These are phyloP conservation scores for Penicillium sp. DNA, from an alignment of 2,329 filamentous ascomycete genomes.

Conservation along the genomic window DNA sequence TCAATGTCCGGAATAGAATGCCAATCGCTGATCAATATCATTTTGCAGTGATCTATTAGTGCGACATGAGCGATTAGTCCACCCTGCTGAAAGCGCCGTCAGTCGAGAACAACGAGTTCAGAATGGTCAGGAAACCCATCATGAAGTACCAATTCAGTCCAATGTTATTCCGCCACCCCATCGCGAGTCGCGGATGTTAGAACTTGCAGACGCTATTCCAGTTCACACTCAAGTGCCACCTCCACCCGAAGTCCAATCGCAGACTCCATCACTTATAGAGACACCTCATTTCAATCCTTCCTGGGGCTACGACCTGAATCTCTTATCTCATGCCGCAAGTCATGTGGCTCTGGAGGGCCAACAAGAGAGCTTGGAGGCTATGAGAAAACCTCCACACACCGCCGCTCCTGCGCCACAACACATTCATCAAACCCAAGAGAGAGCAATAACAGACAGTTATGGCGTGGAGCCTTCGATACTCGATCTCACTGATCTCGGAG, in stretches of 20 bases:
- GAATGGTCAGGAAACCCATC: conserved; percentile 26
- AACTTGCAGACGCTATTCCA: conserved; percentile 44
- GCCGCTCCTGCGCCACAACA: conserved; percentile 36
- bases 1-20: conserved; percentile 3
- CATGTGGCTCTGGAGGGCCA: conserved; percentile 49
- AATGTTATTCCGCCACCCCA: conserved; percentile 38
- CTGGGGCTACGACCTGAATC: conserved; percentile 50
- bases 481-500: conserved; percentile 46
- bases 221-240: conserved; percentile 39
- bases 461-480: conserved; percentile 45
- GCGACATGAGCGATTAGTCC: conserved; percentile 49
- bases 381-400: conserved; percentile 35
- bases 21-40: conserved; percentile 25
- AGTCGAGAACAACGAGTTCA: conserved; percentile 39
- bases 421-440: conserved; percentile 33
- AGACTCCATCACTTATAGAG: conserved; percentile 41
- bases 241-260: conserved; percentile 38
- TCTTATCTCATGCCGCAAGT: conserved; percentile 48
- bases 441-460: conserved; percentile 42
- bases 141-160: conserved; percentile 34
- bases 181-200: conserved; percentile 45
- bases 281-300: conserved; percentile 48
- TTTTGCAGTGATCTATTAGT: conserved; percentile 46
- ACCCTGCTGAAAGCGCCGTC: conserved; percentile 43
- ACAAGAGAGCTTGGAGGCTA: conserved; percentile 39